phyloP scores from a whole-genome alignment of 805 yeast species.

The Saturnispora quitensis region DNA sequence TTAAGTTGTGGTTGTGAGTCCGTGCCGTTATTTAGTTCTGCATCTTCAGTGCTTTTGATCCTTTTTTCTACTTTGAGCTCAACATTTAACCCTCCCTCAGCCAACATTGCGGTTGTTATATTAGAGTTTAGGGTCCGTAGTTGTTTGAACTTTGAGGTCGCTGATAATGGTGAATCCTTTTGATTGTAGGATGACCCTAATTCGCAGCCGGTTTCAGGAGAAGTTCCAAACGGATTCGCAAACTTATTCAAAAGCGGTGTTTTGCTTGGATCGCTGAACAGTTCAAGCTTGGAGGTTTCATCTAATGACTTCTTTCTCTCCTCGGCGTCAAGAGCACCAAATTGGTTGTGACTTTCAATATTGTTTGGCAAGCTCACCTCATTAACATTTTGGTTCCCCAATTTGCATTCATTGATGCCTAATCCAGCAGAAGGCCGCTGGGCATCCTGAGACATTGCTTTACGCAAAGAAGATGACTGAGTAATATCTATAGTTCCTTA shows the following conservation, averaged over 20 bases:
- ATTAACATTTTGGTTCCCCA: neutral
- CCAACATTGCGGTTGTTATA: neutral
- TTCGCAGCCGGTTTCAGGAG: conserved; percentile 14
- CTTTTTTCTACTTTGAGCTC: neutral
- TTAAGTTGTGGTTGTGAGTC: neutral
- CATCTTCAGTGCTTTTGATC: neutral
- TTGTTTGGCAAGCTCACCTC: neutral
- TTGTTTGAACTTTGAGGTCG: conserved; percentile 1
- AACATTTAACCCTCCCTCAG: neutral
- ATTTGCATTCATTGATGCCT: neutral
- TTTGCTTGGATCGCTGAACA: conserved; percentile 8
- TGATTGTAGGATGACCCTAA: neutral
- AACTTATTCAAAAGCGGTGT: conserved; percentile 25
- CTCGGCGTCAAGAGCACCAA: neutral
- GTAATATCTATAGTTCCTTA: neutral
- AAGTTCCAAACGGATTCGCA: conserved; percentile 31
- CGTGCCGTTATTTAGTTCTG: neutral
- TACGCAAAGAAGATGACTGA: neutral
- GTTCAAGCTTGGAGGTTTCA: neutral
- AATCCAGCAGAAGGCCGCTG: neutral
- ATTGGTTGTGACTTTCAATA: neutral
- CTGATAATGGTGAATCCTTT: conserved; percentile 2
- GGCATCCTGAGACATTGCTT: neutral
- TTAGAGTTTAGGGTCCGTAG: conserved; percentile 1
- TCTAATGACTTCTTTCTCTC: neutral